Evolutionary conservation across 768 basidiomycete species (phyloP).

Genomic region (Coprinellus aureogranulatus): DNA sequence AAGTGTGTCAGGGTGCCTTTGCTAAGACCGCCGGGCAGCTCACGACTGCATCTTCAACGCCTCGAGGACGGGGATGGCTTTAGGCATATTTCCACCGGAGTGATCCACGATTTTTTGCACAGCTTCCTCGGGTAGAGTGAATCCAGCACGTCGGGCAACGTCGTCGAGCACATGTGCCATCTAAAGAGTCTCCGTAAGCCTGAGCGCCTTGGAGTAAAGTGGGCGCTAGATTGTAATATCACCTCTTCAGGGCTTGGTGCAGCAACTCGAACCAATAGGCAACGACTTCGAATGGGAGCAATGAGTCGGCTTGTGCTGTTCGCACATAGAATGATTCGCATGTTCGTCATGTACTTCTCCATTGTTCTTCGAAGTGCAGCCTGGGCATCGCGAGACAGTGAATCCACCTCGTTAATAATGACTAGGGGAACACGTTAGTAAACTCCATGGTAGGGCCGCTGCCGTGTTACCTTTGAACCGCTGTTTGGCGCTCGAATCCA

Average conservation of each 20-base stretch:
- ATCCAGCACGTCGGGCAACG: conserved; percentile 77
- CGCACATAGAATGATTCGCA: conserved; percentile 95
- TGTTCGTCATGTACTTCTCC: conserved; percentile 99
- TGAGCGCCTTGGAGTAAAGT: too few relatives aligned
- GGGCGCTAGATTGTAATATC: neutral
- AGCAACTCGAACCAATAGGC: conserved; percentile 89
- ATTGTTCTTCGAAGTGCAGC: conserved; percentile 95
- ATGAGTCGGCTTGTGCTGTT: conserved; percentile 95
- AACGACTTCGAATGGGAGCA: conserved; percentile 94
- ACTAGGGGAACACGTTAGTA: conserved; percentile 70
- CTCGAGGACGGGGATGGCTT: conserved; percentile 92
- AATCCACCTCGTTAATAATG: conserved; percentile 96
- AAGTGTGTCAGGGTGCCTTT: conserved; percentile 3
- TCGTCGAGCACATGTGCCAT: conserved; percentile 75
- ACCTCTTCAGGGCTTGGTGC: conserved; percentile 83
- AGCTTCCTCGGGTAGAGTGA: conserved; percentile 78
- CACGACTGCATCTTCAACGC: conserved; percentile 96
- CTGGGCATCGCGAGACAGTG: conserved; percentile 92
- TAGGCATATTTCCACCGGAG: conserved; percentile 87
- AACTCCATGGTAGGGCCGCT: too few relatives aligned
- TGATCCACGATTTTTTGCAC: conserved; percentile 75
- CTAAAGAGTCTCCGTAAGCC: conserved; percentile 35
- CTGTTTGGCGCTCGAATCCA: conserved; percentile 92
- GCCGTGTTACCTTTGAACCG: conserved; percentile 98
- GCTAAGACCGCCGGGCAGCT: conserved; percentile 22